phyloP scores from a whole-genome alignment of 2,329 filamentous ascomycete species.

The Cladosporium velox region DNA sequence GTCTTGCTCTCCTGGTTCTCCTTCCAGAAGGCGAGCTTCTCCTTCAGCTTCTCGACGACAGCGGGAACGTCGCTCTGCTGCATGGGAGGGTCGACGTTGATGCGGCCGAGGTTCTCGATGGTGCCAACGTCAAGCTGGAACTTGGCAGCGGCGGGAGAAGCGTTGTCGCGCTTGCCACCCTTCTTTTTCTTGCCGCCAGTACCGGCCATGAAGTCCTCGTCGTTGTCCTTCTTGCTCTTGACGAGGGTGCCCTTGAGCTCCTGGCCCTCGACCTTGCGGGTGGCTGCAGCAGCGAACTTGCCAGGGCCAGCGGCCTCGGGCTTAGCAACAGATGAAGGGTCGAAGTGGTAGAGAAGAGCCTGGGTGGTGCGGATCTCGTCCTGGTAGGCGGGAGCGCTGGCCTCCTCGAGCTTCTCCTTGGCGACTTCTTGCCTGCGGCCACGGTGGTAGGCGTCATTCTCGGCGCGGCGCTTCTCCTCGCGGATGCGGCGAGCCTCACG shows the following conservation, averaged over 20 bases:
- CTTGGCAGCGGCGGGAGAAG: conserved; percentile 55
- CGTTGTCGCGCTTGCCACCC: conserved; percentile 66
- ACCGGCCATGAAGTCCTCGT: conserved; percentile 81
- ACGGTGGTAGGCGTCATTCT: conserved; percentile 72
- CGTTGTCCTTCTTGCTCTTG: conserved; percentile 75
- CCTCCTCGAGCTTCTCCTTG: conserved; percentile 75
- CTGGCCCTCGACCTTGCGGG: conserved; percentile 81
- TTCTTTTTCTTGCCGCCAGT: conserved; percentile 74
- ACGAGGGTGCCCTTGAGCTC: conserved; percentile 83
- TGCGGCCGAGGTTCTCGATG: conserved; percentile 82
- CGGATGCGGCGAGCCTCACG: conserved; percentile 75
- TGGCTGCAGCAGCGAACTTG: conserved; percentile 75
- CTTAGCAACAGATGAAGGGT: conserved; percentile 65
- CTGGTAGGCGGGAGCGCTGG: conserved; percentile 82
- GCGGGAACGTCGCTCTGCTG: conserved; percentile 77
- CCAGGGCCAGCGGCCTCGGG: conserved; percentile 66
- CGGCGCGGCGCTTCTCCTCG: conserved; percentile 76
- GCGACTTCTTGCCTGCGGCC: conserved; percentile 76
- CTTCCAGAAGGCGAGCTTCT: conserved; percentile 91
- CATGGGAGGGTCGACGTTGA: conserved; percentile 86
- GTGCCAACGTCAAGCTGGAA: conserved; percentile 90
- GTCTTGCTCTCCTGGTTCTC: conserved; percentile 86
- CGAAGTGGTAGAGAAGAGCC: conserved; percentile 86
- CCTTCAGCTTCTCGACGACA: conserved; percentile 84
- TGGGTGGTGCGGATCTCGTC: conserved; percentile 91